These are phyloP conservation scores for Colletotrichum plurivorum DNA, from an alignment of 2,329 filamentous ascomycete genomes.

Conservation along the genomic window DNA sequence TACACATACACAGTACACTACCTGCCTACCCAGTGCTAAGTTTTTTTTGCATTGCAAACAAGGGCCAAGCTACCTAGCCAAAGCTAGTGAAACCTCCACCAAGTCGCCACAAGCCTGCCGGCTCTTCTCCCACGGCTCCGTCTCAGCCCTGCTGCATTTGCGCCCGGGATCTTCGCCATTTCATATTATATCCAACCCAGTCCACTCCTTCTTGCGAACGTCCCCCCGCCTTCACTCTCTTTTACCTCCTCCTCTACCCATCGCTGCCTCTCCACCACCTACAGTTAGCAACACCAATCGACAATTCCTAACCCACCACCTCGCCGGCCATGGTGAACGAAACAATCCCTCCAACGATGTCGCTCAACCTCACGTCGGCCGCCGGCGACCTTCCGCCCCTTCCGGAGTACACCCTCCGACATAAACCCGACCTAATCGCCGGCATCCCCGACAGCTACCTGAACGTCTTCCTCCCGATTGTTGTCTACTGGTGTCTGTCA, in stretches of 20 bases:
- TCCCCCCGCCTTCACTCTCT: conserved; percentile 6
- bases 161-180: conserved; percentile 26
- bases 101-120: conserved; percentile 36
- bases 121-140: conserved; percentile 11
- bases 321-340: conserved; percentile 56
- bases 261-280: not conserved
- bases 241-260: not conserved
- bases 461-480: conserved; percentile 80
- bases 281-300: not conserved
- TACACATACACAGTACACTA: not conserved
- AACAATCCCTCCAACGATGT: conserved; percentile 48
- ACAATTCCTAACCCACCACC: not conserved
- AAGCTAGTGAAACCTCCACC: conserved; percentile 38
- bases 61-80: conserved; percentile 34
- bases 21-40: not conserved
- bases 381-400: conserved; percentile 83
- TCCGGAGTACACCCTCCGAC: conserved; percentile 82
- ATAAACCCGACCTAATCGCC: conserved; percentile 79
- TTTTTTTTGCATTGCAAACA: conserved; percentile 36
- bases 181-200: conserved; percentile 22
- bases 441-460: conserved; percentile 87
- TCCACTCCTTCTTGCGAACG: conserved; percentile 19
- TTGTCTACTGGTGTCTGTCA: conserved; percentile 91
- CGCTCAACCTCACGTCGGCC: conserved; percentile 67
- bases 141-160: conserved; percentile 38